A percentile compares a stretch with the other conserved stretches of the same genome.
Conservation (phyloP, 2,329 filamentous ascomycete species). For the Chalaropsis ovoidea region DNA sequence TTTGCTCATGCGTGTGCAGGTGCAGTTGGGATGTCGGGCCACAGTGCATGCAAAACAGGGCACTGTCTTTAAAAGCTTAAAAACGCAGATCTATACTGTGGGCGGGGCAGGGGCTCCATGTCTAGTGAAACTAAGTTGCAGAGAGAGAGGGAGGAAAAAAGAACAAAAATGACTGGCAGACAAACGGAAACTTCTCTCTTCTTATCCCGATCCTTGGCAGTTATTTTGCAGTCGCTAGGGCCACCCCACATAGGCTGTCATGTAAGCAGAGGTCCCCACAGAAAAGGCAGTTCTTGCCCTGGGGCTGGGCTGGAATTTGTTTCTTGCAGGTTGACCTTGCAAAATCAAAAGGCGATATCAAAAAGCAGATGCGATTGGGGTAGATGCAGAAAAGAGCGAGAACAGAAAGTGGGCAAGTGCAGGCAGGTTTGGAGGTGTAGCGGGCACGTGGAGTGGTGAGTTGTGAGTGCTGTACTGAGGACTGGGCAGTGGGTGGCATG, state of each 20-base stretch:
- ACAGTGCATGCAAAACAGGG: neutral
- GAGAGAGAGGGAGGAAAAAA: neutral
- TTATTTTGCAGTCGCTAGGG: neutral
- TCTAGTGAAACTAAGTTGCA: conserved; percentile 8
- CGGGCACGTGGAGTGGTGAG: too few species aligned
- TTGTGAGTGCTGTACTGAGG: neutral
- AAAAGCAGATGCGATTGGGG: neutral
- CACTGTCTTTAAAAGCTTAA: neutral
- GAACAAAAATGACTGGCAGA: conserved; percentile 18
- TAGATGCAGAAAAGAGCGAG: neutral
- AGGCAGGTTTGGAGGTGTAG: neutral
- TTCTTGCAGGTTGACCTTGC: neutral
- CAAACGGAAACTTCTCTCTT: conserved; percentile 17
- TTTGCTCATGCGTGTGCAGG: conserved; percentile 4
- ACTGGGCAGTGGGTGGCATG: neutral
- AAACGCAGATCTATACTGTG: conserved; percentile 12
- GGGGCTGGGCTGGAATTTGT: neutral
- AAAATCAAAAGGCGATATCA: neutral
- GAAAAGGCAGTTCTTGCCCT: neutral
- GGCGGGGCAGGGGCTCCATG: conserved; percentile 1
- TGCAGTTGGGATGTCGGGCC: neutral
- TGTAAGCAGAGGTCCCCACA: neutral
- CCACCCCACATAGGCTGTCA: conserved; percentile 13
- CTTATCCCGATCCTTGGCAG: neutral
- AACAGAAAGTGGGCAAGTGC: neutral